These are phyloP conservation scores for Forsythia viridissima DNA, from an alignment of 257 asterid species.

Conservation along the genomic window DNA sequence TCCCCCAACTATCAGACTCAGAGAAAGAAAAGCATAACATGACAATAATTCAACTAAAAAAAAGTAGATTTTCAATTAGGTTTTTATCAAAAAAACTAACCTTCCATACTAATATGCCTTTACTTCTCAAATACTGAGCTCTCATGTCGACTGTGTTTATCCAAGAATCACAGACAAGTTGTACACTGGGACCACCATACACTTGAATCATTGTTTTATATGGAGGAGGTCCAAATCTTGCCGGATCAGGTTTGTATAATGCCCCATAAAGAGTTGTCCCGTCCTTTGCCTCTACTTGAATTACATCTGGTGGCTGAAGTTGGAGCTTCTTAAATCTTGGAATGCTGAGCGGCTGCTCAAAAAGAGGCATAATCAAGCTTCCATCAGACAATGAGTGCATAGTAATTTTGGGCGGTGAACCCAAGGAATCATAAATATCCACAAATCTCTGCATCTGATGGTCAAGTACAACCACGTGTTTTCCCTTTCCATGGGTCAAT, in stretches of 20 bases:
- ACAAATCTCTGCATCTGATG: constrained; percentile 80
- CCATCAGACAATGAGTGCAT: constrained; percentile 73
- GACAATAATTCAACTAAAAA: constrained; percentile 13
- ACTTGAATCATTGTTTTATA: constrained; percentile 91
- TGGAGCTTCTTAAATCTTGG: constrained; percentile 54
- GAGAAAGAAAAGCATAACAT: neutral
- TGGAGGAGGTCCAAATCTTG: constrained; percentile 89
- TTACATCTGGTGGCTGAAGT: constrained; percentile 69
- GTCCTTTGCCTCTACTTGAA: constrained; percentile 65
- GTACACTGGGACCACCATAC: constrained; percentile 93
- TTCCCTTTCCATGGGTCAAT: constrained; percentile 81
- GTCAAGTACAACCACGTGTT: constrained; percentile 79
- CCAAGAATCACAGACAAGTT: constrained; percentile 84
- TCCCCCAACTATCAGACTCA: neutral
- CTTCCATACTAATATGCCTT: constrained; percentile 96
- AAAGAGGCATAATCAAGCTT: constrained; percentile 49
- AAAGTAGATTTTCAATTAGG: neutral
- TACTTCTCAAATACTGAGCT: constrained; percentile 79
- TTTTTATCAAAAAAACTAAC: constrained; percentile 36
- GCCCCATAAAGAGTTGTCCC: constrained; percentile 81
- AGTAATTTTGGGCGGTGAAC: constrained; percentile 70
- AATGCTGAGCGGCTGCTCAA: constrained; percentile 53
- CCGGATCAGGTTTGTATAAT: constrained; percentile 69
- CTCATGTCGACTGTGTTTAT: constrained; percentile 89
- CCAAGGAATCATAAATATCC: constrained; percentile 73